These are phyloP conservation scores for Breviolum minutum DNA, from an alignment of 73 alveolate species.

Conservation along the genomic window DNA sequence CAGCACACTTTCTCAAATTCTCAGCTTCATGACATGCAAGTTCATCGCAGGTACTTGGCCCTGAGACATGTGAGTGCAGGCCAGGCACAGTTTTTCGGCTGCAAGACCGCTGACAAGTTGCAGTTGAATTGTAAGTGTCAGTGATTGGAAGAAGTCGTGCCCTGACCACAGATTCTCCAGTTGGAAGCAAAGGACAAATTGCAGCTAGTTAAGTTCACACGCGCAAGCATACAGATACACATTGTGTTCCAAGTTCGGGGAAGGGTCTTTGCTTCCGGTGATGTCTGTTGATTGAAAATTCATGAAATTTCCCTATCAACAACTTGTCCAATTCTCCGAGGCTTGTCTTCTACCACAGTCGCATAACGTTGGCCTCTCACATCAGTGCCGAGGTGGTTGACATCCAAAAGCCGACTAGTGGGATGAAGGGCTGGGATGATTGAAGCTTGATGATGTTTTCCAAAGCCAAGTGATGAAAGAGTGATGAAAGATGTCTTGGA, in stretches of 20 bases:
- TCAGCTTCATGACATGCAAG: too few relatives aligned
- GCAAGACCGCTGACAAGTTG: background rate
- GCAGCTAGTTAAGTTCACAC: background rate
- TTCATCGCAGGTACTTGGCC: conserved; percentile 45
- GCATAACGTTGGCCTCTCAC: conserved; percentile 80
- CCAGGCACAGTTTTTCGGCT: conserved; percentile 55
- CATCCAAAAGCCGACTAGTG: background rate
- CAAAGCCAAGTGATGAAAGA: background rate
- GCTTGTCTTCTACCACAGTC: conserved; percentile 93
- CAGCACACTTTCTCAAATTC: too few relatives aligned
- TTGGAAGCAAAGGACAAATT: background rate
- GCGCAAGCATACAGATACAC: too few relatives aligned
- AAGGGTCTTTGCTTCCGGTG: too few relatives aligned
- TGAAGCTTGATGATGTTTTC: background rate
- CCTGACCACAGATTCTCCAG: too few relatives aligned
- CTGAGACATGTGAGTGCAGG: conserved; percentile 56
- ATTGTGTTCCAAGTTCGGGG: too few relatives aligned
- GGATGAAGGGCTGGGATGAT: background rate
- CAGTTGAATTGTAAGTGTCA: too few relatives aligned
- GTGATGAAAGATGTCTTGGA: background rate
- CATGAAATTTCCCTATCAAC: background rate
- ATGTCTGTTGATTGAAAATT: too few relatives aligned
- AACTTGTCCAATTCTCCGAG: background rate
- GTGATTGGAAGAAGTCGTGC: too few relatives aligned
- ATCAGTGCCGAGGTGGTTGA: conserved; percentile 69